Conservation (phyloP, 495 filamentous ascomycete species). For the Amphirosellinia nigrospora region DNA sequence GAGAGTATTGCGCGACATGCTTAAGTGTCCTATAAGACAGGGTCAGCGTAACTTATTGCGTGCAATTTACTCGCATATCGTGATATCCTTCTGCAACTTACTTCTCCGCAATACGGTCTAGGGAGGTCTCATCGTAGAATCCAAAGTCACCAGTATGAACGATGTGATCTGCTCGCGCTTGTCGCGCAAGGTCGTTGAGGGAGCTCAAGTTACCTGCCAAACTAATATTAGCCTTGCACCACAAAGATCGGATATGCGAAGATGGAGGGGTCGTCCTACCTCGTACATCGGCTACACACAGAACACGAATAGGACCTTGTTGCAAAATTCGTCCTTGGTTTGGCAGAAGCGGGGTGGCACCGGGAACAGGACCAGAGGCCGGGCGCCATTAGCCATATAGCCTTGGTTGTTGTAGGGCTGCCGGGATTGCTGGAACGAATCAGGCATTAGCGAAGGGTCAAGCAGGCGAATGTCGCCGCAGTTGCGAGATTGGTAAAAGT, state of each 20-base stretch:
- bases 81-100: constrained; percentile 52
- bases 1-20: constrained; percentile 98
- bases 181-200: constrained; percentile 92
- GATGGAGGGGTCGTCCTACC: constrained; percentile 60
- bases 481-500: background rate
- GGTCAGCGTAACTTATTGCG: constrained; percentile 24
- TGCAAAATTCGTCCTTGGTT: constrained; percentile 76
- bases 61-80: constrained; percentile 33
- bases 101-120: constrained; percentile 99
- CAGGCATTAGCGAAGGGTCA: constrained; percentile 30
- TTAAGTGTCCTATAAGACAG: constrained; percentile 78
- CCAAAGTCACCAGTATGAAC: constrained; percentile 99
- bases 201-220: constrained; percentile 86
- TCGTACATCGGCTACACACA: constrained; percentile 98
- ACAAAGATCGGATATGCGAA: background rate
- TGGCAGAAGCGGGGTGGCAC: constrained; percentile 61
- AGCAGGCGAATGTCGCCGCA: constrained; percentile 5
- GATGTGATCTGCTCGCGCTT: constrained; percentile 92
- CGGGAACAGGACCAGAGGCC: constrained; percentile 53
- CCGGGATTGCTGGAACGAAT: constrained; percentile 47
- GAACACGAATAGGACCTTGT: constrained; percentile 79
- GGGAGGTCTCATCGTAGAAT: constrained; percentile 95
- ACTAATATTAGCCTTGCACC: constrained; percentile 28
- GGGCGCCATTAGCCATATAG: constrained; percentile 61
- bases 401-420: constrained; percentile 50